phyloP scores from a whole-genome alignment of 139 green algal species.

The Mychonastes homosphaera region DNA sequence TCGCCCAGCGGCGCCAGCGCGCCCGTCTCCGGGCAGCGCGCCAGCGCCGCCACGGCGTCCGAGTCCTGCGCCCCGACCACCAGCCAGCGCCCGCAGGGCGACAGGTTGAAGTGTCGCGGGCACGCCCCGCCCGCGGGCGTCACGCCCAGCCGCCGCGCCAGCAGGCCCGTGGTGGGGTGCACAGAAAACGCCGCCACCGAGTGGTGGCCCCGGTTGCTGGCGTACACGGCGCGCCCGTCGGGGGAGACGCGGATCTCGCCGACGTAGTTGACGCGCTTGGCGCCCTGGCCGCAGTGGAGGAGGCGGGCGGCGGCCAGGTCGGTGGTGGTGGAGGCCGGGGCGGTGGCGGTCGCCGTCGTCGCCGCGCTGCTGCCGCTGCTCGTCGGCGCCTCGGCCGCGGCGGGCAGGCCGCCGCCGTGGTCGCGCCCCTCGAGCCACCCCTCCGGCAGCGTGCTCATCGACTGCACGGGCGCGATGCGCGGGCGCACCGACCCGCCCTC shows the following conservation, averaged over 20 bases:
- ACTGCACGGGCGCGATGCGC: slow-evolving; percentile 12
- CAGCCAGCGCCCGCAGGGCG: slow-evolving; percentile 8
- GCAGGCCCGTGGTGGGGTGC: slow-evolving; percentile 6
- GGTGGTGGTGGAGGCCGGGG: too few species aligned
- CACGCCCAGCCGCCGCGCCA: slow-evolving; percentile 6
- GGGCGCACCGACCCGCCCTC: slow-evolving; percentile 9
- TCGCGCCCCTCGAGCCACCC: too few species aligned
- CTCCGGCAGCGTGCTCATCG: slow-evolving; percentile 7
- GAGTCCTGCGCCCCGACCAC: slow-evolving; percentile 19
- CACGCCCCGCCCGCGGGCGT: slow-evolving; percentile 4
- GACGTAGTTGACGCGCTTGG: too few species aligned
- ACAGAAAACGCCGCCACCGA: slow-evolving; percentile 15
- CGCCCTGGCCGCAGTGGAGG: too few species aligned
- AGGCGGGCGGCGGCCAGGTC: too few species aligned
- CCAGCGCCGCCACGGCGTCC: slow-evolving; percentile 9
- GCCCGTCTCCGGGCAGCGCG: slow-evolving; percentile 6
- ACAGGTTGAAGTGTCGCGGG: slow-evolving; percentile 19
- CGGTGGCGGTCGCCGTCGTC: too few species aligned
- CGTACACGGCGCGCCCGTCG: slow-evolving; percentile 16
- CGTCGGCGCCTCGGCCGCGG: too few species aligned
- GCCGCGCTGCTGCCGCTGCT: too few species aligned
- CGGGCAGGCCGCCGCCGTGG: too few species aligned
- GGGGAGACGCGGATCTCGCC: slow-evolving; percentile 15
- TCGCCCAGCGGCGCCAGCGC: neutral
- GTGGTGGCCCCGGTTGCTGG: slow-evolving; percentile 20